Base-by-base conservation (phyloP, 176 grass and related monocot species). In the Tuctoria greenei region DNA sequence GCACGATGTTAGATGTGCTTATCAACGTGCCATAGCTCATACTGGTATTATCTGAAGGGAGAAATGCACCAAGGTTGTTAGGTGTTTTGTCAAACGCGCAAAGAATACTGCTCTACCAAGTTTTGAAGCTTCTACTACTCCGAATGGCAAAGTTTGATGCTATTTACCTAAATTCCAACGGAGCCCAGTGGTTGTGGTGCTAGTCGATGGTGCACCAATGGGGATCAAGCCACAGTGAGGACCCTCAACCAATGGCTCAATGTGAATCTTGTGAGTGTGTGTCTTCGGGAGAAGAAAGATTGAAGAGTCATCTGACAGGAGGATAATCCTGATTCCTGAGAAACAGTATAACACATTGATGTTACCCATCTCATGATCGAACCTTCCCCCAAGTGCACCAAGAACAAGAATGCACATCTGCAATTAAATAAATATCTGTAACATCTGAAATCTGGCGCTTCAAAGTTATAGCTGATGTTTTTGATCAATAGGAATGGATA, bases 301-400 rank as follows among this genome's bases (percentile, higher is more conserved):
- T 58, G 86, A 79, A 25, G 82, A 92, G 41, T 98, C 91, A 21
- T 98, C 85, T 17, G 89, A 98, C 16, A 98, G 78, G 14, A 98
- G 89, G 71, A 98, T 36, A n/a, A 94, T 94, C 47, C 47, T 82
- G 64, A 59, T 71, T 52, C 67, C 74, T 73, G 95, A 84, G 47
- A 94, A 98, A 28, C 49, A 76, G 80, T 90, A 79, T 39, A 98
- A 39, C 0, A 98, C 89, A 57, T 98, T 98, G 83, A 98, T 92
- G 80, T 98, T 94, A 46, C 91, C 95, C 78, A 87, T 91, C 71
- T 98, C 95, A 81, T 98, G 91, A 69, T 94, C 95, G 0, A 98
- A 98, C 65, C 91, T 90, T 65, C 95, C 95, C 24, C 95, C 95
- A 26, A 98, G 88, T 34, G 91, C 95, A 1, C 95, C 95, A 24